Evolutionary conservation across 768 basidiomycete genomes (phyloP).

Genomic region (Hygrophoropsis aurantiaca): DNA sequence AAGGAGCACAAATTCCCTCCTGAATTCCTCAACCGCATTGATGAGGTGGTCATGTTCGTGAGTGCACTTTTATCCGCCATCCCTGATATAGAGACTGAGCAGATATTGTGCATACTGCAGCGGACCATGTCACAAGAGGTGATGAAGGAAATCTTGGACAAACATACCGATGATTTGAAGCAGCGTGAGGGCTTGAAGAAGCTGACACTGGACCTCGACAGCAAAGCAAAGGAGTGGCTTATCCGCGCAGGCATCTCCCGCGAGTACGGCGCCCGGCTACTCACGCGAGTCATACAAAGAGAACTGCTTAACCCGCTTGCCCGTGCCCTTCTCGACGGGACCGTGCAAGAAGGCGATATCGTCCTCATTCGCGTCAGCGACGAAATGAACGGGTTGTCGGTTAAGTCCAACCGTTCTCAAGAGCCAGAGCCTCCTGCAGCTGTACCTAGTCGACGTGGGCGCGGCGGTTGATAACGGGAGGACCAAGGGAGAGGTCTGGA

Average conservation of each 20-base stretch:
- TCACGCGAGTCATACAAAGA: conserved; percentile 45
- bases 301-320: conserved; percentile 52
- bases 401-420: too few relatives aligned
- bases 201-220: conserved; percentile 40
- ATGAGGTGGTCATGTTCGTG: conserved; percentile 69
- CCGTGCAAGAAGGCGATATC: conserved; percentile 43
- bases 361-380: conserved; percentile 4
- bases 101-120: conserved; percentile 28
- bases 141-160: conserved; percentile 43
- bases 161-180: conserved; percentile 43
- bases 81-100: conserved; percentile 24
- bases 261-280: conserved; percentile 48
- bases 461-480: too few relatives aligned
- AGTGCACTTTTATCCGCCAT: neutral
- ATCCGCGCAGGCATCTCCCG: conserved; percentile 28
- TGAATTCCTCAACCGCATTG: conserved; percentile 85
- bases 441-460: too few relatives aligned
- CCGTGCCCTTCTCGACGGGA: conserved; percentile 40
- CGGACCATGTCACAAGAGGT: conserved; percentile 36
- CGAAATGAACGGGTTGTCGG: neutral
- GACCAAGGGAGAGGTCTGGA: too few relatives aligned
- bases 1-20: conserved; percentile 75
- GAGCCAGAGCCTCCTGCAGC: too few relatives aligned
- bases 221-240: conserved; percentile 33
- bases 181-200: conserved; percentile 37